These are phyloP conservation scores for Allantophomopsis lycopodina DNA, from an alignment of 2,329 filamentous ascomycete species.

Conservation along the genomic window DNA sequence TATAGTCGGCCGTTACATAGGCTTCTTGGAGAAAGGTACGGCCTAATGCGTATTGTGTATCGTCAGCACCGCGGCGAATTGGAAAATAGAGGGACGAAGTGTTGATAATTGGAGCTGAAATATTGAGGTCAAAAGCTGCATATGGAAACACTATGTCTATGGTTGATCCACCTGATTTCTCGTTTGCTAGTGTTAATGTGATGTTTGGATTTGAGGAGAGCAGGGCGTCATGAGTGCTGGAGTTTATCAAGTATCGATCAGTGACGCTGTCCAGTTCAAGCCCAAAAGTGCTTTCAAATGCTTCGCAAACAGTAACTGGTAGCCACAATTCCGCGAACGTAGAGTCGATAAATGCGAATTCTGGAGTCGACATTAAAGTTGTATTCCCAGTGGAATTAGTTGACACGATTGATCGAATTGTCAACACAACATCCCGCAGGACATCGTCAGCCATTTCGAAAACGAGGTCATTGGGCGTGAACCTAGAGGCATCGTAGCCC, in stretches of 20 bases:
- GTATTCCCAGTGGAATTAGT: constrained; percentile 7
- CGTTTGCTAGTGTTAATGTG: constrained; percentile 14
- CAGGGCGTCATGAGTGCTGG: constrained; percentile 12
- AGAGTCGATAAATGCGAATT: constrained; percentile 18
- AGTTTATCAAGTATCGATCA: constrained; percentile 18
- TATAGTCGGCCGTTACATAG: constrained; percentile 20
- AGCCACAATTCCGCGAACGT: constrained; percentile 20
- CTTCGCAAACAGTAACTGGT: constrained; percentile 15
- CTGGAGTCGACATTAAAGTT: constrained; percentile 7
- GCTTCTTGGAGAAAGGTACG: constrained; percentile 20
- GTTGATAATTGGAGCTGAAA: constrained; percentile 13
- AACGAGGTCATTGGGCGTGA: constrained; percentile 18
- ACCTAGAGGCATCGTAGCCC: constrained; percentile 22
- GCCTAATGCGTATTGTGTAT: constrained; percentile 18
- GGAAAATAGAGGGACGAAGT: constrained; percentile 17
- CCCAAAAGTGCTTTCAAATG: constrained; percentile 19
- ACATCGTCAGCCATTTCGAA: constrained; percentile 23
- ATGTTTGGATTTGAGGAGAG: constrained; percentile 14
- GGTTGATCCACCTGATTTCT: constrained; percentile 7
- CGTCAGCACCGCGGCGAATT: constrained; percentile 13
- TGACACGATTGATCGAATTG: constrained; percentile 20
- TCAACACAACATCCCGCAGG: constrained; percentile 21
- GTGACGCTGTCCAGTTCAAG: constrained; percentile 14
- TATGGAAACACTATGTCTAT: constrained; percentile 19
- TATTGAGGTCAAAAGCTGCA: constrained; percentile 16